Evolutionary conservation across 306 rosid genomes (phyloP).

Genomic region (Benincasa hispida): DNA sequence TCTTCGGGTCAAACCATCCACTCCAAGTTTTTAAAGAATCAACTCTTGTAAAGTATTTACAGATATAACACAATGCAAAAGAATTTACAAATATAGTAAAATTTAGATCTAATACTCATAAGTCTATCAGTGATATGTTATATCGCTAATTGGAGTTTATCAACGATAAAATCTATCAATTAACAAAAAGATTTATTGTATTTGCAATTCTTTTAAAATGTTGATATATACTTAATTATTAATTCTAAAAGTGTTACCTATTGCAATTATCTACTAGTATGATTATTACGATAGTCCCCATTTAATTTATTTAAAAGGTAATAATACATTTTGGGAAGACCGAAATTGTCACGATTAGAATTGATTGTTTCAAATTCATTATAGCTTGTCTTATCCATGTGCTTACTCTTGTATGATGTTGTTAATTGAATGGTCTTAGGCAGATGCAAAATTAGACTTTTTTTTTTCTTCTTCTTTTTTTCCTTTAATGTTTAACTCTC

Average conservation of each 20-base stretch:
- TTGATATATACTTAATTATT: too few relatives aligned
- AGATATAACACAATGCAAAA: too few relatives aligned
- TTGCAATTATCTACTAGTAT: too few relatives aligned
- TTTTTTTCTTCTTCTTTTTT: background rate
- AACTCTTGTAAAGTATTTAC: too few relatives aligned
- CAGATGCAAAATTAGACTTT: background rate
- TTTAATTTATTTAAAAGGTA: background rate
- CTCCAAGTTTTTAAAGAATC: background rate
- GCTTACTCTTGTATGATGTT: background rate
- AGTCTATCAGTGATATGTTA: too few relatives aligned
- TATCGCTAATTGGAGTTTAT: too few relatives aligned
- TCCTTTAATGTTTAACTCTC: background rate
- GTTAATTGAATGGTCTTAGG: background rate
- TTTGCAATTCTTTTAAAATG: too few relatives aligned
- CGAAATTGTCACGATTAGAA: background rate
- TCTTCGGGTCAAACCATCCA: background rate
- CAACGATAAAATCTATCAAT: too few relatives aligned
- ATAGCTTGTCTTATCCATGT: constrained; percentile 6
- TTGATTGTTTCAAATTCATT: constrained; percentile 4
- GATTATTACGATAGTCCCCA: background rate
- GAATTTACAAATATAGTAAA: too few relatives aligned
- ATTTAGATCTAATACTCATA: too few relatives aligned
- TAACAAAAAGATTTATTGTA: too few relatives aligned
- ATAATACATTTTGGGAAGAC: background rate
- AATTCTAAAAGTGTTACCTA: too few relatives aligned